Percentiles rank a stretch among this genome's conserved stretches.
Conservation (phyloP, 2,329 filamentous ascomycete genomes). For the Xylariaceae sp. region DNA sequence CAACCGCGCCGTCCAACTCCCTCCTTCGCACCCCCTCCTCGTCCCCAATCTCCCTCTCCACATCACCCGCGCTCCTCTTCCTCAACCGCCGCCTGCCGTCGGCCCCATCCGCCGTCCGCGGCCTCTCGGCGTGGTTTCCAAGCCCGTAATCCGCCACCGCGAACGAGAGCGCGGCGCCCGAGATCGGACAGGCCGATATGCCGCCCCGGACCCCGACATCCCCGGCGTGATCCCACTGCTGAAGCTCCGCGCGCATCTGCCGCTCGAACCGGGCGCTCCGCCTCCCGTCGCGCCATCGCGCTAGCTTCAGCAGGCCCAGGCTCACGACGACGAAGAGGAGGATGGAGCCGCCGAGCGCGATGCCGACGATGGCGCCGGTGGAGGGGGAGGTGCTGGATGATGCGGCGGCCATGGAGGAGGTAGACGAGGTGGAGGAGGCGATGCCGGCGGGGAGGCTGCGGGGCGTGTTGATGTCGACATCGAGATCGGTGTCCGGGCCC, state of each 20-base stretch:
- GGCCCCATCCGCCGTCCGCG: no score
- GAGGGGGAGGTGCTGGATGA: neutral
- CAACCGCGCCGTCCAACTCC: neutral
- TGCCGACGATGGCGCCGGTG: conserved; percentile 16
- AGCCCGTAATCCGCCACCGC: neutral
- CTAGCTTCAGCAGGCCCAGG: conserved; percentile 37
- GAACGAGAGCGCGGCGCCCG: neutral
- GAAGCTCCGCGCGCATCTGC: neutral
- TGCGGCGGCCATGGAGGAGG: no score
- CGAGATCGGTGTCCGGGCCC: no score
- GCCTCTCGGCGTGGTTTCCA: neutral
- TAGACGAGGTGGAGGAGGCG: no score
- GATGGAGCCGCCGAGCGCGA: conserved; percentile 44
- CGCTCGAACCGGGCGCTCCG: conserved; percentile 6
- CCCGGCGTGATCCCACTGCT: neutral
- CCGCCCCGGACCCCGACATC: neutral
- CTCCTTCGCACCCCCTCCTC: neutral
- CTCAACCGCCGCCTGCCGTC: neutral
- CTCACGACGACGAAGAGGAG: conserved; percentile 40
- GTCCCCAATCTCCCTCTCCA: neutral
- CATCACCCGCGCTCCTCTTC: conserved; percentile 1
- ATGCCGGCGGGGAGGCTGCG: no score
- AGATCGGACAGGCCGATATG: neutral
- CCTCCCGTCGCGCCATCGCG: conserved; percentile 24
- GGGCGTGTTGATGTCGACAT: no score